Evolutionary conservation across 2,329 filamentous ascomycete genomes (phyloP).

Genomic region (Hirsutella rhossiliensis): DNA sequence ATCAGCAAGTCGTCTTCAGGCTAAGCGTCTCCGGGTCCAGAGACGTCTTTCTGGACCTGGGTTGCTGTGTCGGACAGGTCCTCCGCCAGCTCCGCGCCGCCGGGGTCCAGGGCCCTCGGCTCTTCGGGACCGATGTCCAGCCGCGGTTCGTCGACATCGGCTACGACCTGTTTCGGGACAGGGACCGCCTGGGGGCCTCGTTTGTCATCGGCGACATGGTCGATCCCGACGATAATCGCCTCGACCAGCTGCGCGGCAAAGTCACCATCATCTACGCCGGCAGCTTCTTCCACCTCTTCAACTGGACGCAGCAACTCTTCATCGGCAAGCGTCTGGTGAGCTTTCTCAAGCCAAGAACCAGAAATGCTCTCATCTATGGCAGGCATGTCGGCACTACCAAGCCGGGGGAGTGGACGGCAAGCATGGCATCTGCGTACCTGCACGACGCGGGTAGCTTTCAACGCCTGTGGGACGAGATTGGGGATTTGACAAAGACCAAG

Average conservation of each 20-base stretch:
- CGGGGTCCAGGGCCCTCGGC: conserved; percentile 32
- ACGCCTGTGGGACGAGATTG: conserved; percentile 40
- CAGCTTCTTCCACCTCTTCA: conserved; percentile 39
- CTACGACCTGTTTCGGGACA: conserved; percentile 53
- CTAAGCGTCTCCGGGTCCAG: conserved; percentile 24
- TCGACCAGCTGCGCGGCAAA: conserved; percentile 22
- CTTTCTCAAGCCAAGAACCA: conserved; percentile 31
- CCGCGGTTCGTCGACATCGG: conserved; percentile 42
- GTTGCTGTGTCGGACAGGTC: conserved; percentile 38
- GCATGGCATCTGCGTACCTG: conserved; percentile 24
- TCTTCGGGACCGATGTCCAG: conserved; percentile 39
- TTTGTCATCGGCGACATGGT: conserved; percentile 41
- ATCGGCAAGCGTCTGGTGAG: conserved; percentile 30
- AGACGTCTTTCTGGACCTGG: conserved; percentile 34
- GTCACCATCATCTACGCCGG: conserved; percentile 36
- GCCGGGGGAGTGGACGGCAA: conserved; percentile 9
- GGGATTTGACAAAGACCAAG: conserved; percentile 30
- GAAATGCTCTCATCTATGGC: conserved; percentile 36
- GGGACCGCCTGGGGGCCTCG: conserved; percentile 27
- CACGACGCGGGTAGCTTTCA: conserved; percentile 39
- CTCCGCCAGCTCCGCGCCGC: conserved; percentile 37
- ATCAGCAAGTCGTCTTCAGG: conserved; percentile 28
- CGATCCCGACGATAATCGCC: conserved; percentile 22
- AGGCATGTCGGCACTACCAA: conserved; percentile 32
- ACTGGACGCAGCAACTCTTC: conserved; percentile 31